phyloP scores from a whole-genome alignment of 2,329 filamentous ascomycete genomes.

The Ascochyta pisi region DNA sequence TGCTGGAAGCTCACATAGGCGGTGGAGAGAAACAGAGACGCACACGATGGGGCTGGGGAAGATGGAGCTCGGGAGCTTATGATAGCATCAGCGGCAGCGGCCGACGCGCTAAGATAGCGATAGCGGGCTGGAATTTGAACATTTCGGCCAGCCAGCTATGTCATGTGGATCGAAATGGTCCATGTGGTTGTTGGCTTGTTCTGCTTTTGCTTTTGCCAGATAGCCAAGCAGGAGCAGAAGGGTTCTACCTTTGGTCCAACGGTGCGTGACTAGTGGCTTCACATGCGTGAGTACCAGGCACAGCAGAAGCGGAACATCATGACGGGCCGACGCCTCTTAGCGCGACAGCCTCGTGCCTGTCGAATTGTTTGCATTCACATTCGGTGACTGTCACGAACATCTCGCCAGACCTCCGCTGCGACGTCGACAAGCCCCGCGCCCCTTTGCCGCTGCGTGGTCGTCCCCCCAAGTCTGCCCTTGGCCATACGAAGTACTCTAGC shows the following conservation, averaged over 20 bases:
- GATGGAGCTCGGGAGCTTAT: conserved; percentile 12
- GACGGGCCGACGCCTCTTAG: conserved; percentile 25
- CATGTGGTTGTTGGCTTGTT: background rate
- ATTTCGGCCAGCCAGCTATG: background rate
- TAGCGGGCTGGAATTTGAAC: conserved; percentile 11
- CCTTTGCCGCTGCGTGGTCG: conserved; percentile 41
- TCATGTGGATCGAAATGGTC: background rate
- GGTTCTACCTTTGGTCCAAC: background rate
- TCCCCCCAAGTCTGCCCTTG: conserved; percentile 39
- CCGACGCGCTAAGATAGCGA: conserved; percentile 29
- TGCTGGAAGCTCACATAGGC: background rate
- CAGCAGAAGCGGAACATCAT: background rate
- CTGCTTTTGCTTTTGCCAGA: background rate
- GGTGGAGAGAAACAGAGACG: background rate
- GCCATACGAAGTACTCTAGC: conserved; percentile 21
- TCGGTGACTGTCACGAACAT: conserved; percentile 15
- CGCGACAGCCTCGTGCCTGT: conserved; percentile 14
- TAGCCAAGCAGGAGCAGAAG: background rate
- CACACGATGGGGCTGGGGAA: conserved; percentile 18
- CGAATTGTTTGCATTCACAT: conserved; percentile 10
- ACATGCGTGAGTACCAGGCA: background rate
- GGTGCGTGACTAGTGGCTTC: background rate
- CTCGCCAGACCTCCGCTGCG: conserved; percentile 18
- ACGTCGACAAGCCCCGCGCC: conserved; percentile 24
- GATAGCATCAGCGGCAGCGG: conserved; percentile 14